Conservation (phyloP, 75 land plant species). For the Sequoia sempervirens region DNA sequence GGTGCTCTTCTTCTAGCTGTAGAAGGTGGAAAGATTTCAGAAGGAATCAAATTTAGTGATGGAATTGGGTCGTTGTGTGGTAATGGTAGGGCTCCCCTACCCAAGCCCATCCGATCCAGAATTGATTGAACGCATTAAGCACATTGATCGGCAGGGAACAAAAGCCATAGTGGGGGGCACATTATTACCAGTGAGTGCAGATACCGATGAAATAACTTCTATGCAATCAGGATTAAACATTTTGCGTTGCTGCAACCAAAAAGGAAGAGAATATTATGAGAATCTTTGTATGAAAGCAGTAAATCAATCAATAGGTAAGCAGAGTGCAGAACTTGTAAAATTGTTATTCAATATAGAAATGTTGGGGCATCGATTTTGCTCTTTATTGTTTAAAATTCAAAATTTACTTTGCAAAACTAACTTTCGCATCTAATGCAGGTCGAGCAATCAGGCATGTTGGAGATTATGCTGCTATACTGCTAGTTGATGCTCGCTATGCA, state of each 20-base stretch:
- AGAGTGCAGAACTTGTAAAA: neutral
- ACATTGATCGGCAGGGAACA: slow-evolving; percentile 58
- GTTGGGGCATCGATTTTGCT: neutral
- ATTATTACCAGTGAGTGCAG: neutral
- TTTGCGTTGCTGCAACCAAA: slow-evolving; percentile 55
- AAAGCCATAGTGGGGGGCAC: neutral
- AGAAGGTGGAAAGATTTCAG: slow-evolving; percentile 97
- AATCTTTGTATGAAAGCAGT: slow-evolving; percentile 99
- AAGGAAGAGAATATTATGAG: slow-evolving; percentile 91
- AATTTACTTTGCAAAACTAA: slow-evolving; percentile 1
- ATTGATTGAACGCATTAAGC: slow-evolving; percentile 79
- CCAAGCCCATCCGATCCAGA: slow-evolving; percentile 92
- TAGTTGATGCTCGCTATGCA: slow-evolving; percentile 82
- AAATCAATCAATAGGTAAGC: slow-evolving; percentile 89
- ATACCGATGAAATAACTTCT: slow-evolving; percentile 12
- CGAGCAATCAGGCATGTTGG: slow-evolving; percentile 92
- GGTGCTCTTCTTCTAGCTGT: slow-evolving; percentile 88
- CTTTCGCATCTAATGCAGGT: slow-evolving; percentile 39
- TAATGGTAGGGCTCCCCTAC: slow-evolving; percentile 98
- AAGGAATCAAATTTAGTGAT: slow-evolving; percentile 97
- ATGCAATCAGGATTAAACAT: slow-evolving; percentile 41
- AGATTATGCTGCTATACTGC: slow-evolving; percentile 90
- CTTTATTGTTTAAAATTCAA: slow-evolving; percentile 1
- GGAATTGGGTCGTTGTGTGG: slow-evolving; percentile 97
- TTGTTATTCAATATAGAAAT: slow-evolving; percentile 8